A percentile compares a stretch with the other conserved stretches of the same genome.
phyloP scores from a whole-genome alignment of 441 rosid genomes.

The Capsella rubella region DNA sequence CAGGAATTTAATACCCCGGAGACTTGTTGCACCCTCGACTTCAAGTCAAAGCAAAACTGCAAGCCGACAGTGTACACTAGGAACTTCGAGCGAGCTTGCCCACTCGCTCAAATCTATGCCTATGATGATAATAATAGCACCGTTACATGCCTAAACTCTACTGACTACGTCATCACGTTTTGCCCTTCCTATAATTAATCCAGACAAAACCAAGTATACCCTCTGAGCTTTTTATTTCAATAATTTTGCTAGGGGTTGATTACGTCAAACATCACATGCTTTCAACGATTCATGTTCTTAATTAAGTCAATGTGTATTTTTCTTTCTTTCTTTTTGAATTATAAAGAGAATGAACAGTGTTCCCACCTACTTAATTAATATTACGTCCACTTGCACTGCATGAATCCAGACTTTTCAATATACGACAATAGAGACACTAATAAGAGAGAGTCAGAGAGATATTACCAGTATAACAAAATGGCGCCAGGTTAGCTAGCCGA shows the following conservation, averaged over 20 bases:
- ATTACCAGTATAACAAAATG: too few species aligned
- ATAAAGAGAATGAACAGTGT: not conserved
- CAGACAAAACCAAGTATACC: conserved; percentile 9
- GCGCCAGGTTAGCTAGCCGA: too few species aligned
- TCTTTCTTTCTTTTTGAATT: not conserved
- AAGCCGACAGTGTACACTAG: conserved; percentile 42
- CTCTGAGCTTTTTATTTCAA: not conserved
- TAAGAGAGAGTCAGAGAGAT: too few species aligned
- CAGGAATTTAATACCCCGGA: conserved; percentile 26
- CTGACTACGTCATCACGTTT: conserved; percentile 52
- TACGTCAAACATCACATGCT: conserved; percentile 26
- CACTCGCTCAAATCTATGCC: conserved; percentile 44
- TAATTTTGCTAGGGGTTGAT: not conserved
- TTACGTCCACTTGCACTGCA: too few species aligned
- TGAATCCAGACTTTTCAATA: too few species aligned
- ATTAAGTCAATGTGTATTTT: not conserved
- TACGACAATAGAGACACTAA: too few species aligned
- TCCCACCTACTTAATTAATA: not conserved
- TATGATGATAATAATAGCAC: conserved; percentile 46
- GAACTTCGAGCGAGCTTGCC: conserved; percentile 50
- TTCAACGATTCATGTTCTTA: not conserved
- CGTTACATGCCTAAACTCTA: conserved; percentile 45
- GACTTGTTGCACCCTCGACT: conserved; percentile 26
- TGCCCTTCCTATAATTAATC: conserved; percentile 45
- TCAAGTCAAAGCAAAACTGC: conserved; percentile 39